Percentiles rank a stretch among this genome's conserved stretches.
These are phyloP conservation scores for Acorus gramineus DNA, from an alignment of 106 monocot species.

Conservation along the genomic window DNA sequence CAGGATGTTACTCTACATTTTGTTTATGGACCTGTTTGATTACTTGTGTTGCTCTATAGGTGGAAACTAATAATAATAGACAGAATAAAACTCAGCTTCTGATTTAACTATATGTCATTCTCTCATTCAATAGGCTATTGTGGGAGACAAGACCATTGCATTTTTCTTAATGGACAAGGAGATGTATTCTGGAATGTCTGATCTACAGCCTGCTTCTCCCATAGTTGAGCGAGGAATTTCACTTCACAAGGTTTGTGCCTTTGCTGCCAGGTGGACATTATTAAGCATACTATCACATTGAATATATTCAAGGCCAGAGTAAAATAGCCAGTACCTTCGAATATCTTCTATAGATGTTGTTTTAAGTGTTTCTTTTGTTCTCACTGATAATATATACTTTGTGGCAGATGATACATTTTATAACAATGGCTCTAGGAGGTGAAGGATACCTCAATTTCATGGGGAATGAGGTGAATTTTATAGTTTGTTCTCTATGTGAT, in stretches of 20 bases:
- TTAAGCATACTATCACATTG: background rate
- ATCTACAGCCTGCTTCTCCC: slow-evolving; percentile 63
- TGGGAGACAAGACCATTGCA: slow-evolving; percentile 85
- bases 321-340: no score
- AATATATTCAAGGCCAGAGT: no score
- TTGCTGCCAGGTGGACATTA: background rate
- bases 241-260: slow-evolving; percentile 67
- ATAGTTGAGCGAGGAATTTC: slow-evolving; percentile 78
- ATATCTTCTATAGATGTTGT: no score
- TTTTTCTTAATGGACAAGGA: slow-evolving; percentile 85
- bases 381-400: slow-evolving; percentile 1
- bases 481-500: background rate
- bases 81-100: background rate
- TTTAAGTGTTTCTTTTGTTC: background rate
- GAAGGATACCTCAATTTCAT: slow-evolving; percentile 96
- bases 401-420: slow-evolving; percentile 86
- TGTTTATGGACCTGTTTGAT: no score
- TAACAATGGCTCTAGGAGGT: slow-evolving; percentile 92
- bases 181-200: slow-evolving; percentile 92
- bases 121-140: slow-evolving; percentile 54
- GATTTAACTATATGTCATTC: background rate
- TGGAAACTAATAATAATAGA: no score
- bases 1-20: no score
- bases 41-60: no score
- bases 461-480: slow-evolving; percentile 79